Evolutionary conservation across 768 basidiomycete genomes (phyloP).

Genomic region (Xanthoconium purpureum): DNA sequence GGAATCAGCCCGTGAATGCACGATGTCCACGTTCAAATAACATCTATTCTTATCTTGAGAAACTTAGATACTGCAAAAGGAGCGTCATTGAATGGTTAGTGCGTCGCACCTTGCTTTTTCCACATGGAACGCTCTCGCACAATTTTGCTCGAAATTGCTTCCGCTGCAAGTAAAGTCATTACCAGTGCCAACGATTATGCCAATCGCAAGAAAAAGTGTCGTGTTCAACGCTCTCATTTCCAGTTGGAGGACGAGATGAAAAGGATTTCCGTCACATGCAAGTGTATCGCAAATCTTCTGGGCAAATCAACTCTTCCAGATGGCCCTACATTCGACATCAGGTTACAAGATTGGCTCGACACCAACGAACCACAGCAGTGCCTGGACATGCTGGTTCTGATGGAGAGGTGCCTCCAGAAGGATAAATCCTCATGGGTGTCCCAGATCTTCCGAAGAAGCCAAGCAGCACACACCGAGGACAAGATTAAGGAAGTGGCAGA

Average conservation of each 20-base stretch:
- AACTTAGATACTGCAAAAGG: no score
- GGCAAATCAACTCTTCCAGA: not conserved
- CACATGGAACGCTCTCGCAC: not conserved
- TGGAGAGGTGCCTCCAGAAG: not conserved
- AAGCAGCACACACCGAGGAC: not conserved
- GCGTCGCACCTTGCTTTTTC: no score
- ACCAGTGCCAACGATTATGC: not conserved
- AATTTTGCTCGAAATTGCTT: not conserved
- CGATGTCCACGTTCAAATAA: no score
- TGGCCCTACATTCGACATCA: not conserved
- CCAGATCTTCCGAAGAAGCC: not conserved
- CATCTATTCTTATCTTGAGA: no score
- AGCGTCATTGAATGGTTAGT: no score
- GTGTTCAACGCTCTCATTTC: not conserved
- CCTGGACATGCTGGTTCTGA: not conserved
- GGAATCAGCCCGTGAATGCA: no score
- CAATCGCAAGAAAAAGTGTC: not conserved
- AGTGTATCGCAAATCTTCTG: not conserved
- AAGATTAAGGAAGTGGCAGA: not conserved
- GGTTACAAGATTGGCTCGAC: not conserved
- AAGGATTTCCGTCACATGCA: not conserved
- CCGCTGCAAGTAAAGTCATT: not conserved
- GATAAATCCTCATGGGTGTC: not conserved
- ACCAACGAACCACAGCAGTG: not conserved
- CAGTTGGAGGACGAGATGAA: not conserved